A percentile compares a stretch with the other conserved stretches of the same genome.
phyloP scores from a whole-genome alignment of 495 filamentous ascomycete species.

The Sabuloglossum arenarium region DNA sequence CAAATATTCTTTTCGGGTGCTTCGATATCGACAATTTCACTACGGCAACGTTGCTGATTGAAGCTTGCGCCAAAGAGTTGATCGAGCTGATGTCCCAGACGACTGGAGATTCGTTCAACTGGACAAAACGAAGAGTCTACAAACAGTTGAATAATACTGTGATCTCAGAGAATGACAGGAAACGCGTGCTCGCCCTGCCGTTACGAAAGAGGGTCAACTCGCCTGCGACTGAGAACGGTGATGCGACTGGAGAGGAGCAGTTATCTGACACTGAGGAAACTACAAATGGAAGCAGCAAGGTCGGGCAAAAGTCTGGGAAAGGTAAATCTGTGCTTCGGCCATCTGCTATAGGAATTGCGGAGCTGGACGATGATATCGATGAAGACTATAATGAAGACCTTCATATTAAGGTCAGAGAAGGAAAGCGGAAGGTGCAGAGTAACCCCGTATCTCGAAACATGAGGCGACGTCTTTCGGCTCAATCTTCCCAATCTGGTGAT shows the following conservation, averaged over 20 bases:
- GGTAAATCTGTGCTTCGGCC: not conserved
- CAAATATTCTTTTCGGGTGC: not conserved
- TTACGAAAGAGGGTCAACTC: not conserved
- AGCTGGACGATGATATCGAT: constrained; percentile 12
- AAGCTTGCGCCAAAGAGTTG: not conserved
- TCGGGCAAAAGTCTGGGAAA: not conserved
- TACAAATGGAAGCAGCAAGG: not conserved
- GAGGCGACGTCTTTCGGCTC: not conserved
- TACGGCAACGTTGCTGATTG: not conserved
- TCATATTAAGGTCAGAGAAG: not conserved
- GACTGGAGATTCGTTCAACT: not conserved
- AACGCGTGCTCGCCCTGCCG: not conserved
- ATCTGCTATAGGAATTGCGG: constrained; percentile 7
- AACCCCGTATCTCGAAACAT: not conserved
- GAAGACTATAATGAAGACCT: constrained; percentile 22
- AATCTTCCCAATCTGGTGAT: not conserved
- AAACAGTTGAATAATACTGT: not conserved
- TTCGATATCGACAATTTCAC: not conserved
- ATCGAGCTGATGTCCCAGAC: not conserved
- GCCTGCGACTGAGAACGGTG: not conserved
- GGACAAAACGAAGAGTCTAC: not conserved
- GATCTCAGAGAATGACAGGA: not conserved
- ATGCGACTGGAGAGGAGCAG: not conserved
- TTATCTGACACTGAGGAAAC: not conserved
- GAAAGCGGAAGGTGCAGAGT: not conserved